Evolutionary conservation across 2,329 filamentous ascomycete genomes (phyloP).

Genomic region (Capronia epimyces): DNA sequence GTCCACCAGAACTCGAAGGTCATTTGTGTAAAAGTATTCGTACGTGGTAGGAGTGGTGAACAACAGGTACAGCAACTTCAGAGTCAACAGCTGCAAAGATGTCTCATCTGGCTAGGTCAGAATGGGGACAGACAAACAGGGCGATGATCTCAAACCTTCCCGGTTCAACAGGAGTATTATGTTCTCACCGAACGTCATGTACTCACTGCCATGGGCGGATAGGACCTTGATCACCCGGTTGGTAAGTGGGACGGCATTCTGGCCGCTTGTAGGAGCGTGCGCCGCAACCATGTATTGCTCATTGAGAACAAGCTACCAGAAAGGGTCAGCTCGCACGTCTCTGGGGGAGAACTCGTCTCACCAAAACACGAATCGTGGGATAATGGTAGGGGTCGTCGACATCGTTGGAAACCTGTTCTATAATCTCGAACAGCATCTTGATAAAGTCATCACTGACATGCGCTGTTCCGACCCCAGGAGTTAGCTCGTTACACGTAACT

Average conservation of each 20-base stretch:
- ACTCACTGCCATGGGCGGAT: slow-evolving; percentile 70
- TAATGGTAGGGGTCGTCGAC: slow-evolving; percentile 92
- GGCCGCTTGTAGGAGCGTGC: slow-evolving; percentile 45
- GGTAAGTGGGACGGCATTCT: slow-evolving; percentile 56
- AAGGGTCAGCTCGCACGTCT: slow-evolving; percentile 2
- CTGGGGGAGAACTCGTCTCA: slow-evolving; percentile 43
- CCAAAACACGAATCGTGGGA: slow-evolving; percentile 84
- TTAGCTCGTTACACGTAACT: not conserved
- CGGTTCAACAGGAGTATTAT: slow-evolving; percentile 92
- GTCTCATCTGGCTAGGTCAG: slow-evolving; percentile 59
- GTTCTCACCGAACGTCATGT: slow-evolving; percentile 95
- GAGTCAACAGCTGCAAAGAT: slow-evolving; percentile 86
- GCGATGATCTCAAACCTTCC: slow-evolving; percentile 52
- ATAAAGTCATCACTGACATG: slow-evolving; percentile 72
- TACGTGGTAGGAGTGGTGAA: slow-evolving; percentile 89
- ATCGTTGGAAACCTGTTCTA: slow-evolving; percentile 82
- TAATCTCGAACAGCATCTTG: slow-evolving; percentile 74
- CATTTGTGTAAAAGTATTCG: slow-evolving; percentile 98
- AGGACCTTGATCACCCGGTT: slow-evolving; percentile 92
- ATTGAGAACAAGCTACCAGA: slow-evolving; percentile 75
- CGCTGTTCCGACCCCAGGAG: slow-evolving; percentile 35
- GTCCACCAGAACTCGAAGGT: slow-evolving; percentile 86
- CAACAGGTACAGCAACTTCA: slow-evolving; percentile 90
- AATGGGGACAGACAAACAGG: not conserved
- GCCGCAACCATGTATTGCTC: slow-evolving; percentile 92